Evolutionary conservation across 805 yeast genomes (phyloP).

Genomic region (Saccharomycopsis sp.): DNA sequence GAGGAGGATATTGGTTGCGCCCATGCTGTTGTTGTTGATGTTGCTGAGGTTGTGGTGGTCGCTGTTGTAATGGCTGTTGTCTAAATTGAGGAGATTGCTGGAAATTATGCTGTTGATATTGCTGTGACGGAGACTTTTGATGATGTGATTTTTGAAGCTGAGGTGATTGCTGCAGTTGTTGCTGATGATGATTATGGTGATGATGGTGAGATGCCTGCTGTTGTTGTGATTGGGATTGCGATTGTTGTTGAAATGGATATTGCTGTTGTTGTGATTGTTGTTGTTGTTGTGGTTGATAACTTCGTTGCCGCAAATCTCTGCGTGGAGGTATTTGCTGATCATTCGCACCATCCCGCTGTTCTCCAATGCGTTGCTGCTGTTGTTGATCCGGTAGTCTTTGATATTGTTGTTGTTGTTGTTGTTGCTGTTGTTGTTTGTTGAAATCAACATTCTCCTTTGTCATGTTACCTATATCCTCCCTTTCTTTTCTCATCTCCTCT

Average conservation of each 20-base stretch:
- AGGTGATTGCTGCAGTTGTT: no score
- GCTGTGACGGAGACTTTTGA: not conserved
- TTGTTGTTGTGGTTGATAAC: not conserved
- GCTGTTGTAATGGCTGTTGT: constrained; percentile 20
- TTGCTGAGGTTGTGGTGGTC: constrained; percentile 26
- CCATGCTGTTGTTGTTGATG: constrained; percentile 12
- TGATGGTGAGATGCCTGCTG: constrained; percentile 1
- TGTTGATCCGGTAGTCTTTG: not conserved
- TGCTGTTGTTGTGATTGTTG: not conserved
- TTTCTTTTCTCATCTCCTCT: constrained; percentile 11
- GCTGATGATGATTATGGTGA: no score
- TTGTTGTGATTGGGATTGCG: not conserved
- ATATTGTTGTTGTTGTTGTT: constrained; percentile 1
- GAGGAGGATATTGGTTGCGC: constrained; percentile 6
- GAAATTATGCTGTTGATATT: constrained; percentile 13
- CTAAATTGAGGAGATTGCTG: constrained; percentile 24
- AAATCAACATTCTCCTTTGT: no score
- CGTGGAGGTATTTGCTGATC: constrained; percentile 7
- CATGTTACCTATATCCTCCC: not conserved
- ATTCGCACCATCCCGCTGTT: not conserved
- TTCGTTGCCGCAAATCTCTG: not conserved
- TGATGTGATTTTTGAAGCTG: not conserved
- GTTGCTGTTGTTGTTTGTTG: constrained; percentile 9
- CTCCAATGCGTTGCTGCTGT: constrained; percentile 5
- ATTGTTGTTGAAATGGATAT: not conserved